Evolutionary conservation across 768 basidiomycete species (phyloP).

Genomic region (Auricularia cornea): DNA sequence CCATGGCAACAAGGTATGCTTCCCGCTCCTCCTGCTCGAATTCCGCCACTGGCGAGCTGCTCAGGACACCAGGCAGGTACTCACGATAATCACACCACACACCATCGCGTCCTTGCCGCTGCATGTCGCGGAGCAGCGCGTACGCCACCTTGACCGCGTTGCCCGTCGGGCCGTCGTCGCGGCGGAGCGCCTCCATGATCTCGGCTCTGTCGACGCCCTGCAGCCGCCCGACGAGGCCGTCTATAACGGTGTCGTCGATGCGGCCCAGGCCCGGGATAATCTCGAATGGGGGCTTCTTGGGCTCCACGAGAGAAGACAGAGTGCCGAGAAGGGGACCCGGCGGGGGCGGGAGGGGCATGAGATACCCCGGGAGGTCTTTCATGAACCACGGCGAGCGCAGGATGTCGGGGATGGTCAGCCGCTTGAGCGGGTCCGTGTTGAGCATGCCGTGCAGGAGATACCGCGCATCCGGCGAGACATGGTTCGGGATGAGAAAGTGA

Average conservation of each 20-base stretch:
- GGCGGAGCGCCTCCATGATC: constrained; percentile 76
- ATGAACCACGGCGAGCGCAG: constrained; percentile 87
- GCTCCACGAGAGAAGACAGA: constrained; percentile 61
- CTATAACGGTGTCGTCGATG: constrained; percentile 86
- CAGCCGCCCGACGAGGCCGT: constrained; percentile 68
- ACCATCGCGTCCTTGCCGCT: constrained; percentile 77
- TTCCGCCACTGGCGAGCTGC: constrained; percentile 46
- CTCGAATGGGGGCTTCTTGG: constrained; percentile 66
- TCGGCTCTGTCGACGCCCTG: constrained; percentile 71
- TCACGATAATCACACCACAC: constrained; percentile 29
- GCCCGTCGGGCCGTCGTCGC: constrained; percentile 77
- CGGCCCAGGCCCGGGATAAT: constrained; percentile 88
- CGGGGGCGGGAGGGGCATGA: constrained; percentile 69
- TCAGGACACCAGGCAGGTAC: neutral
- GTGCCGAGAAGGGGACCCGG: constrained; percentile 72
- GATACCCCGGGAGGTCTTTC: constrained; percentile 76
- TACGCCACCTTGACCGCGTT: constrained; percentile 97
- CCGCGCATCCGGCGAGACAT: constrained; percentile 69
- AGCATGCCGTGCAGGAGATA: constrained; percentile 84
- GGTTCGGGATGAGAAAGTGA: constrained; percentile 74
- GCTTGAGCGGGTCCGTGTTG: constrained; percentile 86
- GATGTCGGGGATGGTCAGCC: constrained; percentile 90
- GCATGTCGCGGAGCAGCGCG: constrained; percentile 84
- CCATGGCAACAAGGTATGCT: constrained; percentile 69
- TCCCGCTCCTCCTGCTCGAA: constrained; percentile 83